These are phyloP conservation scores for Coemansia sp. DNA, from an alignment of 192 early-diverging fungal genomes.

Conservation along the genomic window DNA sequence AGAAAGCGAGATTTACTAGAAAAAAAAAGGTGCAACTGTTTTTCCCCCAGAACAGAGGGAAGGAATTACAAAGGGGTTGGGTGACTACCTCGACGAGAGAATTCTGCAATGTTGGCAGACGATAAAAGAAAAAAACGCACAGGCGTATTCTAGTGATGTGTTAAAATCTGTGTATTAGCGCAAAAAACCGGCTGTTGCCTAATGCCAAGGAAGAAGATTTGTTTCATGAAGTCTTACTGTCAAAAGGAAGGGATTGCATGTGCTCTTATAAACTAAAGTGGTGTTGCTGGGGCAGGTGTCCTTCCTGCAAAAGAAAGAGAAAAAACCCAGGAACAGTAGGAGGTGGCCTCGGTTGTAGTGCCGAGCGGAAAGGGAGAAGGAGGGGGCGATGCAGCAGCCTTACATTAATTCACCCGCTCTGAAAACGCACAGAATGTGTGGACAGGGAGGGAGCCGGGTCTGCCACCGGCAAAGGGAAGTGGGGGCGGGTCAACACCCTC, in stretches of 20 bases:
- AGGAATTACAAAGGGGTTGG: too few species aligned
- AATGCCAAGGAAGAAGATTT: neutral
- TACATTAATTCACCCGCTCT: constrained; percentile 3
- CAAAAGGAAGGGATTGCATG: constrained; percentile 8
- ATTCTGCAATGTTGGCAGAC: neutral
- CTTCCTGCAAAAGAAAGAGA: neutral
- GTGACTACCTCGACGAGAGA: neutral
- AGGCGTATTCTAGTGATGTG: neutral
- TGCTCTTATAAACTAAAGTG: constrained; percentile 10
- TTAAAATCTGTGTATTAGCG: neutral
- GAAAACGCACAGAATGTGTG: constrained; percentile 6
- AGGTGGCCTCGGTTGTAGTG: neutral
- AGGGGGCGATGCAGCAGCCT: constrained; percentile 3
- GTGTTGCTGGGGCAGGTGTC: neutral
- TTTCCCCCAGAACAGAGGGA: too few species aligned
- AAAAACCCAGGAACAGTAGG: neutral
- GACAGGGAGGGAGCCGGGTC: constrained; percentile 26
- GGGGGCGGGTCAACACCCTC: constrained; percentile 31
- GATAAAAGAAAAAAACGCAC: neutral
- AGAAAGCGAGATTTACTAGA: too few species aligned
- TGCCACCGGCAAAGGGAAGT: constrained; percentile 24
- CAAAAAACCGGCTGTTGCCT: neutral
- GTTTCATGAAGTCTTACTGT: constrained; percentile 5
- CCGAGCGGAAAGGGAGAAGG: neutral
- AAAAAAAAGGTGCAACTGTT: too few species aligned